Evolutionary conservation across 192 early-diverging fungal species (phyloP).

Genomic region (Gigaspora rosea): DNA sequence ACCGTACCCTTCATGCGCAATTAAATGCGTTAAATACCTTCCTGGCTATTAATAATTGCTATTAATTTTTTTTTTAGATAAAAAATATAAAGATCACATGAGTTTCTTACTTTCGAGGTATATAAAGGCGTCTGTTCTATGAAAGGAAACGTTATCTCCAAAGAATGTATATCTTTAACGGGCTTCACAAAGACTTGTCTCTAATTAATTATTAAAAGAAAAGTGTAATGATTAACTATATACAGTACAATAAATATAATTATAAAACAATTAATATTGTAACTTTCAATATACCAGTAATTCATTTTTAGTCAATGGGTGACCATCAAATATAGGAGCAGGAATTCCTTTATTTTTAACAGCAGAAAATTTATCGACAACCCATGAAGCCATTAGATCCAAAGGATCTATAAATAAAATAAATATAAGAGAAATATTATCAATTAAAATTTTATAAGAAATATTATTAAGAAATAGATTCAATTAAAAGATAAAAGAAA

Average conservation of each 20-base stretch:
- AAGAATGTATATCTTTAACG: constrained; percentile 66
- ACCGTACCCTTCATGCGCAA: constrained; percentile 84
- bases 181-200: constrained; percentile 64
- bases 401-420: constrained; percentile 57
- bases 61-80: not conserved
- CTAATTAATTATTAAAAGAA: constrained; percentile 29
- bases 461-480: no score
- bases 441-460: no score
- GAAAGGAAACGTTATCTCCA: constrained; percentile 78
- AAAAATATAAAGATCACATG: not conserved
- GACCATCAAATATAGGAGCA: constrained; percentile 65
- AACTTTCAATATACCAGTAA: constrained; percentile 40
- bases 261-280: not conserved
- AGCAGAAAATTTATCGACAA: constrained; percentile 71
- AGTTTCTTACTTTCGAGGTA: constrained; percentile 38
- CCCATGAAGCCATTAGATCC: constrained; percentile 76
- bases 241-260: no score
- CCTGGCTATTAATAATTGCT: constrained; percentile 52
- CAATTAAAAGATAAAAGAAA: no score
- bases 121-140: constrained; percentile 65
- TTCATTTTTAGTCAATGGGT: constrained; percentile 70
- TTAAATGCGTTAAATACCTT: constrained; percentile 75
- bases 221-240: not conserved
- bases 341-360: constrained; percentile 69
- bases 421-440: no score